A percentile compares a stretch with the other conserved stretches of the same genome.
Evolutionary conservation across 331 rosid genomes (phyloP).

Genomic region (Pyrus hybrid): DNA sequence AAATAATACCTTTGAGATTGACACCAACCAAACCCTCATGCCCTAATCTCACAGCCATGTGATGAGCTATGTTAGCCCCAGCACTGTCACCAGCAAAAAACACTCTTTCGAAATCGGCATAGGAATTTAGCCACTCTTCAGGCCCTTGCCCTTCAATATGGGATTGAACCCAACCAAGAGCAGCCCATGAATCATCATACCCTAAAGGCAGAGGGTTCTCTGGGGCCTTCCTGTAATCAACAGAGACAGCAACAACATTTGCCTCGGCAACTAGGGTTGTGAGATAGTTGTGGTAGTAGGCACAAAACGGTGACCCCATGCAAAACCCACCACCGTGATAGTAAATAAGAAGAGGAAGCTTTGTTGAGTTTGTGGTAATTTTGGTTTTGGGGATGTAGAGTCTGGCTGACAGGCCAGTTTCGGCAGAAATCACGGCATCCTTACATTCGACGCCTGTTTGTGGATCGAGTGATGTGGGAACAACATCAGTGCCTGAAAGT

Average conservation of each 20-base stretch:
- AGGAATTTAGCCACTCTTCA: constrained; percentile 9
- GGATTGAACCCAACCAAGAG: constrained; percentile 28
- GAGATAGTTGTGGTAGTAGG: no score
- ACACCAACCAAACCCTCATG: no score
- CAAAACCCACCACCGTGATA: no score
- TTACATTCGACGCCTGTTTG: constrained; percentile 31
- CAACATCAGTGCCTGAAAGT: constrained; percentile 24
- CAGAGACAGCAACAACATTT: constrained; percentile 22
- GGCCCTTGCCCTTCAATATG: constrained; percentile 23
- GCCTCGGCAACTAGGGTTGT: no score
- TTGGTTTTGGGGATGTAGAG: constrained; percentile 22
- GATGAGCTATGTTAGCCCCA: no score
- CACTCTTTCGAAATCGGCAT: no score
- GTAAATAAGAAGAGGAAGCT: no score
- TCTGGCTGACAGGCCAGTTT: constrained; percentile 32
- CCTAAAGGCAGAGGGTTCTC: constrained; percentile 24
- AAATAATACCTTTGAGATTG: no score
- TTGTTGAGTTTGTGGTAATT: background rate
- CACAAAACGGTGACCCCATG: no score
- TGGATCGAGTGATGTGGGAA: constrained; percentile 23
- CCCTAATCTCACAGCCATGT: no score
- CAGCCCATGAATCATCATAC: constrained; percentile 31
- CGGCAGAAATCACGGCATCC: constrained; percentile 29
- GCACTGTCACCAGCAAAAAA: no score
- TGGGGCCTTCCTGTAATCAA: constrained; percentile 29